phyloP scores from a whole-genome alignment of 129 eudicot species.

The Lonicera japonica region DNA sequence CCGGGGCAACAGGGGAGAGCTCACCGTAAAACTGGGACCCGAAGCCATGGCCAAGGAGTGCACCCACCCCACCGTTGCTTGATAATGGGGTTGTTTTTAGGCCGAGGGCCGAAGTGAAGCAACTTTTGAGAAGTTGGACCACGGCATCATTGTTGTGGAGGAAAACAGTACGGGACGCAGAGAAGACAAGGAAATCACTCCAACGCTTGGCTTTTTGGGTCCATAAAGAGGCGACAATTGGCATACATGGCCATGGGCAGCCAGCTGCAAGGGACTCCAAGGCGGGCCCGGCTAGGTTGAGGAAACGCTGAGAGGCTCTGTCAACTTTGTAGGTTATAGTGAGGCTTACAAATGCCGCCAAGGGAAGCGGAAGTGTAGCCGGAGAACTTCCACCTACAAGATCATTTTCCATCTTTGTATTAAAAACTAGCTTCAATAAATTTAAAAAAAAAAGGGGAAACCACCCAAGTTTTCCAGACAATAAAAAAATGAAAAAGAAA shows the following conservation, averaged over 20 bases:
- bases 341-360: conserved; percentile 98
- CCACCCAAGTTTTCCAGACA: too few species aligned
- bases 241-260: conserved; percentile 99
- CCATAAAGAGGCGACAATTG: conserved; percentile 91
- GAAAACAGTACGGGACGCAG: conserved; percentile 93
- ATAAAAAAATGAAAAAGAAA: too few species aligned
- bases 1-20: conserved; percentile 93
- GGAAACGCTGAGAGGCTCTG: conserved; percentile 85
- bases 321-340: conserved; percentile 96
- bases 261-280: conserved; percentile 88
- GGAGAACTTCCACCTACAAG: conserved; percentile 69
- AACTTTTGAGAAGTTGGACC: conserved; percentile 82
- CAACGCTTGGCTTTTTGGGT: conserved; percentile 91
- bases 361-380: conserved; percentile 87
- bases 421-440: neutral
- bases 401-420: conserved; percentile 1
- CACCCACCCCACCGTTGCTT: conserved; percentile 74
- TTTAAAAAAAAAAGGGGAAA: neutral
- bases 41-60: conserved; percentile 92
- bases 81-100: conserved; percentile 40
- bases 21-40: conserved; percentile 71
- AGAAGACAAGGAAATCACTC: conserved; percentile 91
- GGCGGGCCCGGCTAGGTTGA: conserved; percentile 88
- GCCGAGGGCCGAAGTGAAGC: conserved; percentile 76
- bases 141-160: conserved; percentile 81